Base-by-base conservation (phyloP, 768 basidiomycete species). In the Pholiota conissans region DNA sequence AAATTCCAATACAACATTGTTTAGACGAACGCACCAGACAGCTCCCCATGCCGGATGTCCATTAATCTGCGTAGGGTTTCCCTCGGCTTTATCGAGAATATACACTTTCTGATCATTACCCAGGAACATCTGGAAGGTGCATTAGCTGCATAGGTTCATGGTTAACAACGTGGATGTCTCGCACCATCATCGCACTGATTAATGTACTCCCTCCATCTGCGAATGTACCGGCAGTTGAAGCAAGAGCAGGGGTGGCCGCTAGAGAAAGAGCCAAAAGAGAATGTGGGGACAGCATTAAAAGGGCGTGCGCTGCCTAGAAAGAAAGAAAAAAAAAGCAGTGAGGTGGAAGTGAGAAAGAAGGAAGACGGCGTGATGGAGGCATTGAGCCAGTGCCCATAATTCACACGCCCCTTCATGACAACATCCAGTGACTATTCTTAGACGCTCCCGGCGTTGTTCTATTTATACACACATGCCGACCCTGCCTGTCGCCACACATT, bases 51-150 rank as follows among this genome's bases (percentile, higher is more conserved):
- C 87, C 10, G 91, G 79, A 72, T 91, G 91, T 1, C 83, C 84
- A 57, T 81, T 76, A 59, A 93, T 79, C 62, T 79, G 73, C 3
- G 82, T 81, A 2, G 79, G 77, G 67, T 95, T 94, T 29, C 83
- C 84, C 68, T 94, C 91, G 1, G 87, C 84, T 75, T 97, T 97
- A 77, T 97, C 94, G n/a, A 95, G 74, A 20, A 95, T 89, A 73
- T 95, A 95, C 30, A 95, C 89, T 69, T 86, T 91, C 63, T 91
- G 76, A 6, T 81, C 75, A 61, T 87, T 90, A 29, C 90, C 92
- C 51, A 94, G 73, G 70, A 94, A 92, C 83, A 90, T 84, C 90
- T 89, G 22, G 37, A 48, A 56, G 24, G 48, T 50, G 40, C 16
- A 40, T 45, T 24, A 30, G 30, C 16, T 9, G 22, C 20, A 35